Base-by-base conservation (phyloP, 768 basidiomycete species). In the Boletus reticuloceps region DNA sequence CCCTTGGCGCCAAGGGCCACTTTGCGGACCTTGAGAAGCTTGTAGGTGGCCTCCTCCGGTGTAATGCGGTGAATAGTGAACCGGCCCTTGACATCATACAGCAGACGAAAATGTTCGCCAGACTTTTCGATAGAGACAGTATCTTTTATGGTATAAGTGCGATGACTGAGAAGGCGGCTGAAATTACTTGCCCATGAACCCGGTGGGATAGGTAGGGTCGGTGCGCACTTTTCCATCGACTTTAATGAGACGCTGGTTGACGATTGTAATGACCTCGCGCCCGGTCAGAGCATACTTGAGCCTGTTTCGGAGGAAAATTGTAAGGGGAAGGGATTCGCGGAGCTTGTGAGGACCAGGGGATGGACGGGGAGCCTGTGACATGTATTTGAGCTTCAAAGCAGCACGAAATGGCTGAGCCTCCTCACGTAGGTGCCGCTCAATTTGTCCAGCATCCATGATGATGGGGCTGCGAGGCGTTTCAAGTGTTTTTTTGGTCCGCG, bases 371-470 rank as follows among this genome's bases (percentile, higher is more conserved):
- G 94, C 94, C 94, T 92, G 64, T 40, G 50, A 46, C n/a, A 45
- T 27, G 16, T 32, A 25, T 41, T 55, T 64, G 29, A 67, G 57
- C 29, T 40, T 55, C 17, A 22, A 48, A 4, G 9, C 16, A n/a
- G 22, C 6, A 27, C 36, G 22, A 11, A 37, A 54, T 20, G 17
- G 27, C 7, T 12, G 7, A 45, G 25, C 37, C 36, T 58, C 75
- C 89, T 73, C 76, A 94, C 93, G 67, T 92, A 96, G 64, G 93
- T 94, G 56, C 93, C 93, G 77, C 90, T 87, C 68, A 99, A 77
- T 81, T 99, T 99, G 83, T 98, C 94, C 61, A 99, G 84, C 95
- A 99, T 98, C 97, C 97, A 99, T 80, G 93, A 89, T 45, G 94
- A 96, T 60, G 97, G 97, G 58, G 97, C 97, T 64, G 88, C 86